These are phyloP conservation scores for Tuber indicum DNA, from an alignment of 495 filamentous ascomycete species.

Conservation along the genomic window DNA sequence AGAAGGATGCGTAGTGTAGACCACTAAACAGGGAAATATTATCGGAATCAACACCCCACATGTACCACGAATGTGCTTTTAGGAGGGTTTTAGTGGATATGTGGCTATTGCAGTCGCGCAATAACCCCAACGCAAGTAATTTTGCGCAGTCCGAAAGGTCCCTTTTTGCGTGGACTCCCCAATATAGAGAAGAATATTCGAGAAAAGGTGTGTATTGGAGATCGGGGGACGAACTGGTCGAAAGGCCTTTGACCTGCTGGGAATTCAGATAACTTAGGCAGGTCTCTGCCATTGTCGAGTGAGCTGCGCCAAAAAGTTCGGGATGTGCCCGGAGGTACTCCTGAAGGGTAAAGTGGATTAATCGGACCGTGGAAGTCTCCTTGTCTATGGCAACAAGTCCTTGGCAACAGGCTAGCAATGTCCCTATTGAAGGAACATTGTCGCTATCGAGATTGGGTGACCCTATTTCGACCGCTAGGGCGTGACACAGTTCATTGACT, in stretches of 20 bases:
- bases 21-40: neutral
- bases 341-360: neutral
- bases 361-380: neutral
- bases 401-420: neutral
- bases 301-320: neutral
- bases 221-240: neutral
- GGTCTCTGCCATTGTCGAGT: neutral
- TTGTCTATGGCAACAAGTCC: neutral
- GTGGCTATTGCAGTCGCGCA: neutral
- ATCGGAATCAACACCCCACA: neutral
- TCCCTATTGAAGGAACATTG: neutral
- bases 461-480: neutral
- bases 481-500: neutral
- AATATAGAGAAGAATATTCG: neutral
- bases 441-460: neutral
- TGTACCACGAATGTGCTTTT: neutral
- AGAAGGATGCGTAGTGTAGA: neutral
- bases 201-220: neutral
- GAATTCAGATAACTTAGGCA: neutral
- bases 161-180: neutral
- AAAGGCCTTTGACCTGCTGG: neutral
- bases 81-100: neutral
- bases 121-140: neutral
- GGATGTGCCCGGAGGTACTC: neutral
- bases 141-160: neutral